Evolutionary conservation across 2,329 filamentous ascomycete genomes (phyloP), one percentile per base, ranked within the genome.

Genomic region (Sclerotinia nivalis): DNA sequence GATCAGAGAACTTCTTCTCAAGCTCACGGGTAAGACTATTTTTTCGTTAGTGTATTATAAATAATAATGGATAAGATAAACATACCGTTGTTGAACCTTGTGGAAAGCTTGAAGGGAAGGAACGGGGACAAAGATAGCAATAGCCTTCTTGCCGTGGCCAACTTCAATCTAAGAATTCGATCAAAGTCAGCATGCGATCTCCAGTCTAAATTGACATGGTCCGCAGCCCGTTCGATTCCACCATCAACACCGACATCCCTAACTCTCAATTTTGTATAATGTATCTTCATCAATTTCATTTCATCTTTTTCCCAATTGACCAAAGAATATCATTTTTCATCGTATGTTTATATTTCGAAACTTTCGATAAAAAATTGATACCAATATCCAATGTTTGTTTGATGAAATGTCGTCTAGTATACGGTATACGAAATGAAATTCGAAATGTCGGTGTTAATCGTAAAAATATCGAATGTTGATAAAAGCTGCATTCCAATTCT

Each of bases 1-100:
- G 96, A 89, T 99, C 96, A 76, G 96, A 98, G 93, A 99, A 99
- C 89, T 99, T 99, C 93, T 99, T 99, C 92, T 99, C 96, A 82
- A 99, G 94, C 89, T 99, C 96, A 86, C 96, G 96, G 85, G 96
- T 99, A 82, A 99, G 91, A 83, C 95, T 98, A 74, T 59, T 43
- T 25, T 25, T 18, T 43, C 2, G 4, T 71, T 69, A 71, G 70
- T 40, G 4, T 54, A 50, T 59, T 7, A 15, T 28, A 22, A 45
- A 50, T 55, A 4, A 12, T 64, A 49, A 54, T 28, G 52, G 15
- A 52, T 22, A 20, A 61, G 60, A 61, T 75, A 40, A 40, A 84
- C 91, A 85, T 94, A 98, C 95, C 96, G 94, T 89, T 98, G 96
- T 90, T 99, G 96, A 83, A 97, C 93, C 83, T 96, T 94, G 92